phyloP scores from a whole-genome alignment of 2,329 filamentous ascomycete species.

The Clonostachys chloroleuca region DNA sequence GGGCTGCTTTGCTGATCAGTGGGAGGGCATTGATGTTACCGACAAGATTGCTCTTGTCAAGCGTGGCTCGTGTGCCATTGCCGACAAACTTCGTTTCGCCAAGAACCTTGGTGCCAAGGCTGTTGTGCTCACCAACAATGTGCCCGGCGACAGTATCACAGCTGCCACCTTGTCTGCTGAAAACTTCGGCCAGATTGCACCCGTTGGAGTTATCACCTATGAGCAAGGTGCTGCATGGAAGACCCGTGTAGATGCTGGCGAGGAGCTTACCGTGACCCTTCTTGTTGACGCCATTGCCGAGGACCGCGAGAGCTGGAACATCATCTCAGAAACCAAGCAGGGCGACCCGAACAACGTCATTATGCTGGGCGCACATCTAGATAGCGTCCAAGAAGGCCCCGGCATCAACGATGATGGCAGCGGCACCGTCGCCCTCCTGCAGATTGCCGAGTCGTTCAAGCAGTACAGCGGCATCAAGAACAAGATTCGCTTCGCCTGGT shows the following conservation, averaged over 20 bases:
- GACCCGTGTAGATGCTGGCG: conserved; percentile 20
- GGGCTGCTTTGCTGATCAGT: conserved; percentile 35
- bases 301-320: conserved; percentile 29
- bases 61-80: conserved; percentile 34
- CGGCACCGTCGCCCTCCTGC: conserved; percentile 28
- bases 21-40: conserved; percentile 34
- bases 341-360: conserved; percentile 35
- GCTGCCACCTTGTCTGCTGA: conserved; percentile 48
- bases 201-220: conserved; percentile 26
- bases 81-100: conserved; percentile 37
- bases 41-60: conserved; percentile 40
- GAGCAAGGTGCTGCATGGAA: conserved; percentile 29
- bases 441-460: conserved; percentile 27
- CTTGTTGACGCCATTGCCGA: conserved; percentile 30
- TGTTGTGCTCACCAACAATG: conserved; percentile 60
- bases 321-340: conserved; percentile 35
- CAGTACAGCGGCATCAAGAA: conserved; percentile 32
- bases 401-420: conserved; percentile 36
- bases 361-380: conserved; percentile 34
- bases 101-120: conserved; percentile 33
- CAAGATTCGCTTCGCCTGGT: conserved; percentile 37
- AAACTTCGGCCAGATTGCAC: conserved; percentile 25
- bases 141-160: conserved; percentile 32
- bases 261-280: conserved; percentile 24
- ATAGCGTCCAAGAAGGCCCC: conserved; percentile 30